Base-by-base conservation (phyloP, 345 rosid genomes). In the Citrus medica region DNA sequence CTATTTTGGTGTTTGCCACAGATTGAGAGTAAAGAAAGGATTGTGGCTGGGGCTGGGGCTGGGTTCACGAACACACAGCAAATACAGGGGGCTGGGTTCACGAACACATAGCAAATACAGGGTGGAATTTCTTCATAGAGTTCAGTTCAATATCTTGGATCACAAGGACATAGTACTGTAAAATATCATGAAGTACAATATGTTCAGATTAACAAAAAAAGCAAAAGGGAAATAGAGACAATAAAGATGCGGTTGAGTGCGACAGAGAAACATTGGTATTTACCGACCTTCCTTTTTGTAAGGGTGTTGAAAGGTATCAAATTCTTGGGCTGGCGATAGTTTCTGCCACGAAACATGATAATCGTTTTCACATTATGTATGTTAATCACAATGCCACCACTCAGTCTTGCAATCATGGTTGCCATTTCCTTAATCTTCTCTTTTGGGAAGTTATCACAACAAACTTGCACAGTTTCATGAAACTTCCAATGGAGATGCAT, bases 401-500 rank as follows among this genome's bases (percentile, higher is more conserved):
- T 95, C 53, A 95, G 80, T 78, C 98, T 92, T 1, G 97, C 91
- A 60, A 95, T 73, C 97, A 95, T 93, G 51, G 90, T 89, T 1
- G 98, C 97, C 98, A 95, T 93, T 83, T 93, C 97, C 87, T 93
- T 95, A 27, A 95, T 95, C 83, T 89, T 93, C 78, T 95, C 99
- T 83, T 90, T 91, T 22, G 98, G 95, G 76, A 93, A 92, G 84
- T 93, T 92, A 84, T 93, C 99, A 73, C 99, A 95, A 64, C 96
- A 92, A 74, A 93, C 98, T 86, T 95, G 99, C 53, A 95, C 97
- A 0, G 99, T 95, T 89, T 95, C 98, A 72, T 95, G 99, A 88
- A 95, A 95, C 87, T 95, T 95, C 99, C 98, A 95, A 65, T 95
- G 99, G 77, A 95, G 87, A 88, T 95, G 99, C 98, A 95, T 92